Base-by-base conservation (phyloP, 139 green algal genomes). In the Chlorokybus atmophyticus region DNA sequence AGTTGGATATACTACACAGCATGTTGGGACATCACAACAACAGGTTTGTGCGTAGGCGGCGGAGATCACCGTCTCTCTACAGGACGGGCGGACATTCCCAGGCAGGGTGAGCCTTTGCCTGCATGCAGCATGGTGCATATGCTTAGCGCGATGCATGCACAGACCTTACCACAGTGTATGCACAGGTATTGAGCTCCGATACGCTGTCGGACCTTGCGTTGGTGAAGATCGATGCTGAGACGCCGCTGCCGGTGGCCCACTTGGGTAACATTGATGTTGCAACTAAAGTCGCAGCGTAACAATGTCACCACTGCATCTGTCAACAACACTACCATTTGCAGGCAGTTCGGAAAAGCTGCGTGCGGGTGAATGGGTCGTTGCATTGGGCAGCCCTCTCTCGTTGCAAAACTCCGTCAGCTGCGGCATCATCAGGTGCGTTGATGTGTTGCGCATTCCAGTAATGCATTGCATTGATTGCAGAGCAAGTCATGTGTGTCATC, bases 361-460 rank as follows among this genome's bases (percentile, higher is more conserved):
- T 1, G 55, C 55, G 24, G 69, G 69, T 24, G 69, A 77, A 24
- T 77, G 69, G 69, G 69, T 77, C 6, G 50, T 77, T 32, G 69
- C 69, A 2, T 29, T 77, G 38, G 69, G 69, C 0, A 55, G 26
- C 21, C 69, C 69, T 14, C 55, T 77, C 4, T 31, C 59, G 5
- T 55, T 77, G 48, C 32, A 64, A 24, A 76, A 76, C 53, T 78
- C 59, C 23, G 69, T 76, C n/a, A 76, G 68, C 25, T 51, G 50
- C 3, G 68, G 68, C 27, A 76, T 79, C 30, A 40, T 73, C 7
- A 70, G 49, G 55, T 62, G 29, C 2, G 21, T 40, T 21, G 10
- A 10, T 17, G 51, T 23, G 51, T 50, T 17, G 10, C 10, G 27
- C 17, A 14, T 17, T 50, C 14, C 14, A n/a, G 39, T 50, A 38